A percentile compares a stretch with the other conserved stretches of the same genome.
Conservation (phyloP, 2,329 filamentous ascomycete species). For the Neofusicoccum umdonicola region DNA sequence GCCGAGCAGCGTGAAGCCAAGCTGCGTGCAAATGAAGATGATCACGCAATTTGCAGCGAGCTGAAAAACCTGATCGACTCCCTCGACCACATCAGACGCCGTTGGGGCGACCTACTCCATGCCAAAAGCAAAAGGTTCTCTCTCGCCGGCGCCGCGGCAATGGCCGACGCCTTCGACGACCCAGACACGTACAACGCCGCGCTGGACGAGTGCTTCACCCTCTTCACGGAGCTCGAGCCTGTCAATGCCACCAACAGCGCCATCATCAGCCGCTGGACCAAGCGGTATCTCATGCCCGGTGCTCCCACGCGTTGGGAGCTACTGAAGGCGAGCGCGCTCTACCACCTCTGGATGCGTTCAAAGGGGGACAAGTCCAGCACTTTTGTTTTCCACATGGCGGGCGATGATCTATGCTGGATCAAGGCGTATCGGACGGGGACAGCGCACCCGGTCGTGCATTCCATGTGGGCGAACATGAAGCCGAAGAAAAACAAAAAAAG, state of each 20-base stretch:
- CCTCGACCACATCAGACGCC: neutral
- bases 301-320: slow-evolving; percentile 40
- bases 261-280: slow-evolving; percentile 6
- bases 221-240: slow-evolving; percentile 26
- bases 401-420: slow-evolving; percentile 37
- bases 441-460: slow-evolving; percentile 22
- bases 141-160: neutral
- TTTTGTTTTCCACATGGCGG: slow-evolving; percentile 42
- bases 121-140: neutral
- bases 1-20: neutral
- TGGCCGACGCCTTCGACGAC: neutral
- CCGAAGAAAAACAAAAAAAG: slow-evolving; percentile 28
- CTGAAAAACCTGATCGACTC: neutral
- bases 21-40: neutral
- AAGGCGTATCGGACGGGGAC: slow-evolving; percentile 27
- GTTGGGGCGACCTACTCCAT: neutral
- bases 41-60: slow-evolving; percentile 20
- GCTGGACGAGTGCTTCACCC: slow-evolving; percentile 24
- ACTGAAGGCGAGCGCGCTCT: slow-evolving; percentile 46
- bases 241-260: slow-evolving; percentile 16
- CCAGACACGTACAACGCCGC: slow-evolving; percentile 19
- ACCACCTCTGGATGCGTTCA: slow-evolving; percentile 22
- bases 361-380: slow-evolving; percentile 19
- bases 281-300: neutral
- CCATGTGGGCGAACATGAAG: slow-evolving; percentile 31